A percentile compares a stretch with the other conserved stretches of the same genome.
Conservation (phyloP, 2,329 filamentous ascomycete species). For the Monilinia aucupariae region DNA sequence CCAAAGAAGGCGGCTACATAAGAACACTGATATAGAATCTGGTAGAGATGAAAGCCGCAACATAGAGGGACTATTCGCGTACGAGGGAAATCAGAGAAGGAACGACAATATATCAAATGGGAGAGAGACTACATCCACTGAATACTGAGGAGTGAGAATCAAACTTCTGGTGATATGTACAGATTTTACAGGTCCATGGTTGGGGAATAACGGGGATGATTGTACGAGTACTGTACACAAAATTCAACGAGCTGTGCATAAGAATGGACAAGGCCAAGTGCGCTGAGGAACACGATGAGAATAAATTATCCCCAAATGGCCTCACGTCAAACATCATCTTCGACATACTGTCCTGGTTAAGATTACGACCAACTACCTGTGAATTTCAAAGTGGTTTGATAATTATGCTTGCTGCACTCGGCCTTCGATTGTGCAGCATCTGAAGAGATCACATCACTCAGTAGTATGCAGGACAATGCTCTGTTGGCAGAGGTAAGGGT, state of each 20-base stretch:
- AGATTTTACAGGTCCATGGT: not conserved
- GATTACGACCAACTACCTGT: not conserved
- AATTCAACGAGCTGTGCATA: conserved; percentile 5
- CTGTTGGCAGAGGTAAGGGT: conserved; percentile 2
- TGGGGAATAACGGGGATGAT: not conserved
- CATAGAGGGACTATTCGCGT: not conserved
- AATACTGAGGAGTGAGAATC: not conserved
- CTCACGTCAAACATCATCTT: not conserved
- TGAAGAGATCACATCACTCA: not conserved
- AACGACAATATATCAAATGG: not conserved
- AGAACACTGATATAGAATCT: conserved; percentile 11
- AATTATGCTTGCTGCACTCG: not conserved
- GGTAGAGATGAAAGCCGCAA: not conserved
- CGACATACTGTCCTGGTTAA: not conserved
- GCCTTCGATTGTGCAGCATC: not conserved
- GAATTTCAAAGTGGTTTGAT: not conserved
- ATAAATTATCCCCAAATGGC: not conserved
- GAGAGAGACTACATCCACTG: not conserved
- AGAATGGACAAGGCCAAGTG: conserved; percentile 1
- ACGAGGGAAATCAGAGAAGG: not conserved
- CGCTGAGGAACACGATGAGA: not conserved
- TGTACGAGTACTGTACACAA: conserved; percentile 12
- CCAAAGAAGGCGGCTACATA: conserved; percentile 65
- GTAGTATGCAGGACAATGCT: not conserved
- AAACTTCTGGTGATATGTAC: not conserved